A percentile compares a stretch with the other conserved stretches of the same genome.
Evolutionary conservation across 2,329 filamentous ascomycete genomes (phyloP).

Genomic region (Fonsecaea pedrosoi): DNA sequence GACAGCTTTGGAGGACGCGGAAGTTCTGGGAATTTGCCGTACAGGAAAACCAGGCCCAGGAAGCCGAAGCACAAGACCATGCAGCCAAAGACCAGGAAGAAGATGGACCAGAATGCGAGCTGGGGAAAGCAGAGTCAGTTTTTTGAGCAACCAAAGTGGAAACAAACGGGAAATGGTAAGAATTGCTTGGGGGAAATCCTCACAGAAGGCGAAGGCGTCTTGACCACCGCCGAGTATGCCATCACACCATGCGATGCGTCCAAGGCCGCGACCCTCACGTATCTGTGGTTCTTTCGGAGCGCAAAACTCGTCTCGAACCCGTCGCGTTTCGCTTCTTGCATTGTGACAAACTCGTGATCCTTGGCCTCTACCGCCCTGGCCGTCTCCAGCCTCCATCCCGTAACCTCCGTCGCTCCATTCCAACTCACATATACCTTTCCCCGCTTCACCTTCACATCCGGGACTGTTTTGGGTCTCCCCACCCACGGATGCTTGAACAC

Average conservation of each 20-base stretch:
- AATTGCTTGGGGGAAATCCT: slow-evolving; percentile 9
- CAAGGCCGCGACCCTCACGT: slow-evolving; percentile 30
- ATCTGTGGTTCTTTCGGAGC: slow-evolving; percentile 14
- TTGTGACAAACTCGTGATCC: slow-evolving; percentile 28
- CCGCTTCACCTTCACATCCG: slow-evolving; percentile 40
- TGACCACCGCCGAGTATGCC: slow-evolving; percentile 26
- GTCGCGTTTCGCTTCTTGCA: slow-evolving; percentile 26
- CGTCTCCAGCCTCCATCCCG: slow-evolving; percentile 32
- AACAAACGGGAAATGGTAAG: background rate
- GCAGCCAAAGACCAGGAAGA: background rate
- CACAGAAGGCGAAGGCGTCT: slow-evolving; percentile 21
- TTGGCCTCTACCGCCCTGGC: slow-evolving; percentile 6
- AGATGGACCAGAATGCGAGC: slow-evolving; percentile 4
- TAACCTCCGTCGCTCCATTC: slow-evolving; percentile 56
- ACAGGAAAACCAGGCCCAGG: slow-evolving; percentile 7
- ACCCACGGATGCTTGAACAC: slow-evolving; percentile 62
- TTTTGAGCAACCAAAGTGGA: background rate
- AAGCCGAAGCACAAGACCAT: background rate
- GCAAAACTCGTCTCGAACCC: slow-evolving; percentile 35
- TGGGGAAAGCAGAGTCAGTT: background rate
- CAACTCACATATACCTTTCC: slow-evolving; percentile 51
- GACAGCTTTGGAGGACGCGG: slow-evolving; percentile 18
- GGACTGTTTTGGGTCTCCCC: slow-evolving; percentile 52
- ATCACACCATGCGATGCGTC: slow-evolving; percentile 23
- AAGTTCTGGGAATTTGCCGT: background rate